These are phyloP conservation scores for Alternaria arbusti DNA, from an alignment of 2,329 filamentous ascomycete species.

Conservation along the genomic window DNA sequence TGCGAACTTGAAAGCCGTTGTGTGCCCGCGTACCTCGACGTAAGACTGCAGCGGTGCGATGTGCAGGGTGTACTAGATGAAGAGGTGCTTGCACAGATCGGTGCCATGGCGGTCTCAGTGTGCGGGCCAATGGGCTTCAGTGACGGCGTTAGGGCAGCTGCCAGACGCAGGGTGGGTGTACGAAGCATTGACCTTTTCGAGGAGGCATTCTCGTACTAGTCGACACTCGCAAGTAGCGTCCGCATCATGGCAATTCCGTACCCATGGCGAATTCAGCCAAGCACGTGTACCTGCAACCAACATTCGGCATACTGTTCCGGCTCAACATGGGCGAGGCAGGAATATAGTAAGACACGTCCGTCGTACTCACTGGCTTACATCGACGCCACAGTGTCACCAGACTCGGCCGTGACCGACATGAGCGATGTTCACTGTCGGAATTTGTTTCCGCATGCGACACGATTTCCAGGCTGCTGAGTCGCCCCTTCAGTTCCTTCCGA, in stretches of 20 bases:
- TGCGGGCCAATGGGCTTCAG: conserved; percentile 74
- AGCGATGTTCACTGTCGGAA: not conserved
- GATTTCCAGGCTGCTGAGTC: not conserved
- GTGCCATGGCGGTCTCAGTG: conserved; percentile 84
- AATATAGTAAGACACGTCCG: not conserved
- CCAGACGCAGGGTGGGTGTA: conserved; percentile 65
- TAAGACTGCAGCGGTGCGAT: conserved; percentile 84
- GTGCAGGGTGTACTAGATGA: conserved; percentile 74
- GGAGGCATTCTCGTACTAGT: conserved; percentile 70
- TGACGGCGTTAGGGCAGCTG: conserved; percentile 72
- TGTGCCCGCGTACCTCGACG: conserved; percentile 65
- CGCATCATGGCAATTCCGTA: not conserved
- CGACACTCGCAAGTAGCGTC: not conserved
- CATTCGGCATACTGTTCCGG: not conserved
- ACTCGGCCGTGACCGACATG: not conserved
- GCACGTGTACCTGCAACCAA: not conserved
- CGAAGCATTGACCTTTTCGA: conserved; percentile 76
- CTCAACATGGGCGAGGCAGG: not conserved
- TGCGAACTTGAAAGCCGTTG: conserved; percentile 71
- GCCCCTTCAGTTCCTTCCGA: not conserved
- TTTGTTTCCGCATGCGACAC: not conserved
- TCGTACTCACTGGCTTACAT: not conserved
- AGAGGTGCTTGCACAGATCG: conserved; percentile 78
- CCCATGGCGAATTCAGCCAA: not conserved
- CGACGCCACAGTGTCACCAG: not conserved